phyloP scores from a whole-genome alignment of 177 flowering plant species.

The Telopea speciosissima region DNA sequence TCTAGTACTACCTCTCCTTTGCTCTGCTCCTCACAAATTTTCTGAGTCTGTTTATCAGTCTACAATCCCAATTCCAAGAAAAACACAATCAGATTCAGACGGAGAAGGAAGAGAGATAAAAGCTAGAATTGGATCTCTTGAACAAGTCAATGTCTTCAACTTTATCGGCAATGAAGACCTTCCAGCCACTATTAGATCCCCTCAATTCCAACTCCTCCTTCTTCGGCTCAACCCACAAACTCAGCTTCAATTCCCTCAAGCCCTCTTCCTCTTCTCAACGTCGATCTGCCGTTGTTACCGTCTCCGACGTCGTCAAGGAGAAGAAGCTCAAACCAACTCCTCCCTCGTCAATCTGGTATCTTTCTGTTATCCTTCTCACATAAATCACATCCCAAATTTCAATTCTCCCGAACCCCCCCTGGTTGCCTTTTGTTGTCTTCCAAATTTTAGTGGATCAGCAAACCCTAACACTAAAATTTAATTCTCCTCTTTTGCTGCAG shows the following conservation, averaged over 20 bases:
- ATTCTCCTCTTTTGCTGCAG: conserved; percentile 22
- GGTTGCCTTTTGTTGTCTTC: not conserved
- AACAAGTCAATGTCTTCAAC: conserved; percentile 27
- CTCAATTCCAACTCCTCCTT: conserved; percentile 23
- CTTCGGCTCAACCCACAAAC: conserved; percentile 34
- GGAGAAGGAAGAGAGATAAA: too few relatives aligned
- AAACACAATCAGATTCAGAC: not conserved
- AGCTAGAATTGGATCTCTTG: not conserved
- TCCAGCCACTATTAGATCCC: conserved; percentile 24
- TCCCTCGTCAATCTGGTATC: conserved; percentile 46
- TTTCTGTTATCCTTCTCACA: not conserved
- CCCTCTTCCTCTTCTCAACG: conserved; percentile 11
- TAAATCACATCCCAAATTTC: not conserved
- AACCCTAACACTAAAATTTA: not conserved
- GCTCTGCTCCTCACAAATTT: not conserved
- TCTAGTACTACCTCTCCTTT: conserved; percentile 1
- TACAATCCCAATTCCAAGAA: not conserved
- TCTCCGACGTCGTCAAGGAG: conserved; percentile 63
- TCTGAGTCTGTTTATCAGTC: not conserved
- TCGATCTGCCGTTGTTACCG: conserved; percentile 39
- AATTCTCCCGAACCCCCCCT: too few relatives aligned
- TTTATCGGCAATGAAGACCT: conserved; percentile 31
- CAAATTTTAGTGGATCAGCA: not conserved
- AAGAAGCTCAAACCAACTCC: conserved; percentile 41
- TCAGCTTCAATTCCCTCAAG: conserved; percentile 17